These are phyloP conservation scores for Priceomyces castillae DNA, from an alignment of 805 yeast species.

Conservation along the genomic window DNA sequence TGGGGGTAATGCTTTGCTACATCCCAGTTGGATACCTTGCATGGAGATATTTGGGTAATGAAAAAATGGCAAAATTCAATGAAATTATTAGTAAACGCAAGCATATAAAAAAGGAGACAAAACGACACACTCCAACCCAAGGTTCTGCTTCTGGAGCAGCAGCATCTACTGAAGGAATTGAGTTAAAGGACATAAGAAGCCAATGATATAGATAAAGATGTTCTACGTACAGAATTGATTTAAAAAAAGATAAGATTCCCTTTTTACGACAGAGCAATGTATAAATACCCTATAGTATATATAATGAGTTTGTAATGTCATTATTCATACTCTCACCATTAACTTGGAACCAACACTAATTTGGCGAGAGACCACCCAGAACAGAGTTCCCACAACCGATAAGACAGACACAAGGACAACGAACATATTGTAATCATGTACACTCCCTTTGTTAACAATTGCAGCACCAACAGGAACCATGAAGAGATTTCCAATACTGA, in stretches of 20 bases:
- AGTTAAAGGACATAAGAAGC: not conserved
- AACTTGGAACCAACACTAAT: conserved; percentile 20
- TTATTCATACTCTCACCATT: conserved; percentile 21
- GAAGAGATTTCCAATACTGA: conserved; percentile 31
- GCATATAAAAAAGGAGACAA: not conserved
- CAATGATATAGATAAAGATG: too few relatives aligned
- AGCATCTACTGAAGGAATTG: not conserved
- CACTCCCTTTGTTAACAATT: conserved; percentile 26
- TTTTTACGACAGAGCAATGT: too few relatives aligned
- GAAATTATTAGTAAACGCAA: conserved; percentile 14
- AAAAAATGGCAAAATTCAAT: conserved; percentile 20
- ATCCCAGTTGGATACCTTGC: conserved; percentile 36
- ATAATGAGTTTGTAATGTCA: too few relatives aligned
- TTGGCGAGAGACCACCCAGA: conserved; percentile 24
- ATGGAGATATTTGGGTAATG: conserved; percentile 28
- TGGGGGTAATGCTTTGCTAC: conserved; percentile 28
- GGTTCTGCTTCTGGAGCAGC: not conserved
- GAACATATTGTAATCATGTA: conserved; percentile 26
- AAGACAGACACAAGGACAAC: conserved; percentile 31
- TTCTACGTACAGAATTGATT: too few relatives aligned
- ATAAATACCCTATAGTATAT: too few relatives aligned
- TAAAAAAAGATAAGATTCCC: too few relatives aligned
- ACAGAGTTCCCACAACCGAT: conserved; percentile 24
- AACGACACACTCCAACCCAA: not conserved
- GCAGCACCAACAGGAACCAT: conserved; percentile 35